Conservation (phyloP, 371 early-diverging fungal genomes). For the Blastocladiella emersonii region DNA sequence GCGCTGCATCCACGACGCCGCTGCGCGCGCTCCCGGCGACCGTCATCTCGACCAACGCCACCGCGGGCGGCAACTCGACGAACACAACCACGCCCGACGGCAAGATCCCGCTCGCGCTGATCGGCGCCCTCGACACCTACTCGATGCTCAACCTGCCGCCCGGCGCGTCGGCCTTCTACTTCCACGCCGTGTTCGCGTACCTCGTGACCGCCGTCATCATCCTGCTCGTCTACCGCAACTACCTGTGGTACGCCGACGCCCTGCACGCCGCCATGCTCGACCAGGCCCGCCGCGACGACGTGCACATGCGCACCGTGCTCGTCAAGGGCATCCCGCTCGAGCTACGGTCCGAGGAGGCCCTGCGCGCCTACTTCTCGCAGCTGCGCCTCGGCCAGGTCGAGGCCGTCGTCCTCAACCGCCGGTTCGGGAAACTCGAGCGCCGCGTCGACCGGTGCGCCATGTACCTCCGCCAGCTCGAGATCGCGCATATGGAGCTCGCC, state of each 20-base stretch:
- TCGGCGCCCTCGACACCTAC: conserved; percentile 1
- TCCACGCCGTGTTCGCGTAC: not conserved
- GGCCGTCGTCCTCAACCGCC: not conserved
- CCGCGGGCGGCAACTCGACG: not conserved
- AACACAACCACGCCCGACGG: not conserved
- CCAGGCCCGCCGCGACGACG: not conserved
- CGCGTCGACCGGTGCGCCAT: not conserved
- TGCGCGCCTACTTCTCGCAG: not conserved
- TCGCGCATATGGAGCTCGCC: conserved; percentile 1
- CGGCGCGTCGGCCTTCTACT: not conserved
- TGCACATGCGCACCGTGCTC: not conserved
- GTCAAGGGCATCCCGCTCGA: not conserved
- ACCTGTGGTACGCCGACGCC: not conserved
- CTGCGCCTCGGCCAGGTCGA: not conserved
- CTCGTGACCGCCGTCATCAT: not conserved
- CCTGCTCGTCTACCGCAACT: not conserved
- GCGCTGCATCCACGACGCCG: too few species aligned
- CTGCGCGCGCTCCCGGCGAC: not conserved
- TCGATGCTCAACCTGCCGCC: conserved; percentile 2
- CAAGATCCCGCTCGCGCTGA: not conserved
- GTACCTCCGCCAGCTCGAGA: not conserved
- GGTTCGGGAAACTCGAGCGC: not conserved
- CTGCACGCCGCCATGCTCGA: not conserved
- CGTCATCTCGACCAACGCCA: not conserved
- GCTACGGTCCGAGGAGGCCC: not conserved